A percentile compares a stretch with the other conserved stretches of the same genome.
phyloP scores from a whole-genome alignment of 2,329 filamentous ascomycete genomes.

The Fusarium austroafricanum region DNA sequence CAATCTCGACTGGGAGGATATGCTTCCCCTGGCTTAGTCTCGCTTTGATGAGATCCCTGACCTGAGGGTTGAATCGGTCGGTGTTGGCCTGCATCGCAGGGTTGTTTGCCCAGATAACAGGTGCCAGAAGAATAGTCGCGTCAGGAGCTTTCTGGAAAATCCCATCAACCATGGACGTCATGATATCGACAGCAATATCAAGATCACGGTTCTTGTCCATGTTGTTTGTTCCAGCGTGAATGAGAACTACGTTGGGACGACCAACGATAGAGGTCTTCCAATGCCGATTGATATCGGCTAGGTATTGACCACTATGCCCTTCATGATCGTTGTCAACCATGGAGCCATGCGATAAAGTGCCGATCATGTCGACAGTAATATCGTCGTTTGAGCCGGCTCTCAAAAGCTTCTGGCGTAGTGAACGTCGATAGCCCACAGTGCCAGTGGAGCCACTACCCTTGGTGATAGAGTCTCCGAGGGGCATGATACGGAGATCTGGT shows the following conservation, averaged over 20 bases:
- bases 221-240: slow-evolving; percentile 29
- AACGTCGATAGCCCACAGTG: slow-evolving; percentile 8
- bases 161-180: not conserved
- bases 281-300: slow-evolving; percentile 10
- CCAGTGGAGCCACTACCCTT: slow-evolving; percentile 28
- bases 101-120: slow-evolving; percentile 31
- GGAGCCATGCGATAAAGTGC: slow-evolving; percentile 1
- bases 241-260: slow-evolving; percentile 21
- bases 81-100: slow-evolving; percentile 24
- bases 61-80: slow-evolving; percentile 13
- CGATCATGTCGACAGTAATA: slow-evolving; percentile 20
- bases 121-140: slow-evolving; percentile 12
- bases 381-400: not conserved
- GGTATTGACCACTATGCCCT: slow-evolving; percentile 21
- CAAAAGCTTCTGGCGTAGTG: slow-evolving; percentile 10
- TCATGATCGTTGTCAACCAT: slow-evolving; percentile 30
- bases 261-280: slow-evolving; percentile 15
- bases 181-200: too few relatives aligned
- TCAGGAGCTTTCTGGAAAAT: slow-evolving; percentile 13
- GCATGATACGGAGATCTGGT: slow-evolving; percentile 23
- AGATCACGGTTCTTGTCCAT: slow-evolving; percentile 7
- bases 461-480: slow-evolving; percentile 35
- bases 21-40: slow-evolving; percentile 2
- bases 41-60: not conserved
- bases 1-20: slow-evolving; percentile 18